Base-by-base conservation (phyloP, 805 yeast species). In the Candida krabiensis region DNA sequence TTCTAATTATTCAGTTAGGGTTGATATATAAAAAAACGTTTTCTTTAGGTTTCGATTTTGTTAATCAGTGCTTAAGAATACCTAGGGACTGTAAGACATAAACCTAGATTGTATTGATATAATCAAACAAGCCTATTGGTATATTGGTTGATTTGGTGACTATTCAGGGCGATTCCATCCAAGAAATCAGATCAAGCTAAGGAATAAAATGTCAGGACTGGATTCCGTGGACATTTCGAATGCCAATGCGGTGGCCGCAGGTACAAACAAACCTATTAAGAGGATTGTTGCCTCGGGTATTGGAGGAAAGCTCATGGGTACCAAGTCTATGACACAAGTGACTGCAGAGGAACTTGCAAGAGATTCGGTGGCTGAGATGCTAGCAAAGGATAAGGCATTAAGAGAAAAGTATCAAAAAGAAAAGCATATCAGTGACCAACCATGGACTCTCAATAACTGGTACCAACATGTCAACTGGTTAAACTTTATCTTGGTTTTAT, bases 231-330 rank as follows among this genome's bases (percentile, higher is more conserved):
- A 86, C 58, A 71, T 86, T 48, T 75, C 80, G 30, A 68, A 76
- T 38, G 87, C 89, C 43, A 85, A 83, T 61, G 79, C 86, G 32
- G 73, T 86, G 44, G 95, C 95, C 13, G 85, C 93, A 9, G 95
- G 95, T 49, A 77, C 86, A 38, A 79, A 84, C 69, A 83, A 80
- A 58, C 73, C 77, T 53, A 70, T 71, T 39, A 79, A 78, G 36
- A 75, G 91, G 63, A 79, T 84, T 35, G 91, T 84, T 33, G 89
- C 89, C 40, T 86, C 89, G 14, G 84, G 84, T 37, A 63, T 78
- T 32, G 84, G 89, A 34, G 93, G 93, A 28, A 69, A 69, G 33
- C 66, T 86, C 53, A 86, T 86, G 95, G 95, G 95, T 25, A 82
- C 91, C 34, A 83, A 84, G 58, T 75, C 77, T 28, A 71, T 84